A percentile compares a stretch with the other conserved stretches of the same genome.
phyloP scores from a whole-genome alignment of 2,329 filamentous ascomycete genomes.

The Pseudohalonectria lignicola region DNA sequence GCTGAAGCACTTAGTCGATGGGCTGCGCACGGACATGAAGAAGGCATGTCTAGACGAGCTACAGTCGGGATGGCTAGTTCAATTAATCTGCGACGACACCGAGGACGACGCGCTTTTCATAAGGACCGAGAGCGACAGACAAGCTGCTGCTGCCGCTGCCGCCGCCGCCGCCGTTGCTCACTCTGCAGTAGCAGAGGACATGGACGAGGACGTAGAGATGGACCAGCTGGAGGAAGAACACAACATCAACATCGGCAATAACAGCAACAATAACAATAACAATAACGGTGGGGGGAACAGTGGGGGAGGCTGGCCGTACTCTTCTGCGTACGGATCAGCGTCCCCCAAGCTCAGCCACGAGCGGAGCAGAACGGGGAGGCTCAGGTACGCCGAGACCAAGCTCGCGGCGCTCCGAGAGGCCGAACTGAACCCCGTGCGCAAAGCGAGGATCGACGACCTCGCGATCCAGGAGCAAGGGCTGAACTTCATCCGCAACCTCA shows the following conservation, averaged over 20 bases:
- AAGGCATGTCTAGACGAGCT: constrained; percentile 68
- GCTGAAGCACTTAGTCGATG: constrained; percentile 78
- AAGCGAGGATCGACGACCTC: constrained; percentile 65
- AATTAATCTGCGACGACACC: constrained; percentile 57
- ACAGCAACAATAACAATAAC: constrained; percentile 7
- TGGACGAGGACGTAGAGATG: constrained; percentile 50
- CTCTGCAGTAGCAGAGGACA: no score
- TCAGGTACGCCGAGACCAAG: constrained; percentile 38
- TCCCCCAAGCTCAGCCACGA: constrained; percentile 8
- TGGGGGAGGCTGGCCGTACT: not conserved
- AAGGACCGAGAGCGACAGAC: constrained; percentile 9
- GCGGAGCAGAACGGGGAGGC: constrained; percentile 22
- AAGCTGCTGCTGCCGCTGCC: constrained; percentile 6
- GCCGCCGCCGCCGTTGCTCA: constrained; percentile 20
- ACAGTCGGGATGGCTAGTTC: constrained; percentile 68
- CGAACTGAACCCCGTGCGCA: constrained; percentile 56
- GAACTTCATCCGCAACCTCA: constrained; percentile 81
- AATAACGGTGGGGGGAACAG: constrained; percentile 3
- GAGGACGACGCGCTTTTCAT: constrained; percentile 39
- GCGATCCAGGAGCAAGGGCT: constrained; percentile 86
- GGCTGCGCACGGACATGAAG: constrained; percentile 60
- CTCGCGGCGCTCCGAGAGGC: constrained; percentile 46
- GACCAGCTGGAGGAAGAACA: constrained; percentile 31
- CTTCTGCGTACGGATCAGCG: constrained; percentile 8
- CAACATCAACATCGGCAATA: constrained; percentile 7